A percentile compares a stretch with the other conserved stretches of the same genome.
phyloP scores from a whole-genome alignment of 805 yeast species.

The Hermanozyma aechmeae region DNA sequence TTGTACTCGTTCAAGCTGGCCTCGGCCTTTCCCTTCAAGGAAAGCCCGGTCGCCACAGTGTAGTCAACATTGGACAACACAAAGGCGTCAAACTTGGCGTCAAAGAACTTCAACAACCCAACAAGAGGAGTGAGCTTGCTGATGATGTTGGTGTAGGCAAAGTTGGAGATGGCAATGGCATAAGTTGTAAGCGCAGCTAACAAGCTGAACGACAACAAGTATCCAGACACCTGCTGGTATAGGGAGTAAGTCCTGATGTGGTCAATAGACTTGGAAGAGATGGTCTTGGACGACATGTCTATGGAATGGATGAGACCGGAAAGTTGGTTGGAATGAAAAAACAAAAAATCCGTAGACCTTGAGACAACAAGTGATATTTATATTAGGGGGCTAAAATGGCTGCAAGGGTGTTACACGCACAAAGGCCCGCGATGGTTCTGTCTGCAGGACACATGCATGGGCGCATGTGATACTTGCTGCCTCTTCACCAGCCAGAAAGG shows the following conservation, averaged over 20 bases:
- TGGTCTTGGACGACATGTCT: slow-evolving; percentile 17
- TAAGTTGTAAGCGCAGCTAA: slow-evolving; percentile 17
- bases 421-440: too few species aligned
- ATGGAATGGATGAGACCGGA: too few species aligned
- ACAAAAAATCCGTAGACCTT: too few species aligned
- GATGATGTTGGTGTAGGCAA: slow-evolving; percentile 15
- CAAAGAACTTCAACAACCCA: slow-evolving; percentile 12
- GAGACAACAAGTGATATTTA: too few species aligned
- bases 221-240: slow-evolving; percentile 14
- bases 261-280: slow-evolving; percentile 21
- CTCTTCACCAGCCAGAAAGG: too few species aligned
- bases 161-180: slow-evolving; percentile 11
- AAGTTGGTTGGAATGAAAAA: too few species aligned
- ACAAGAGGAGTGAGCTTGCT: slow-evolving; percentile 11
- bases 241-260: slow-evolving; percentile 24
- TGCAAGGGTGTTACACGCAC: too few species aligned
- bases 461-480: too few species aligned
- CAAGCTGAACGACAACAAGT: slow-evolving; percentile 16
- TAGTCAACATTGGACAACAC: slow-evolving; percentile 16
- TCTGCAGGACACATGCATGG: too few species aligned
- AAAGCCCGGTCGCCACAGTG: slow-evolving; percentile 3
- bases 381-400: too few species aligned
- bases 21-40: neutral
- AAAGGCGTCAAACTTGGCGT: slow-evolving; percentile 14
- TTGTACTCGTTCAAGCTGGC: slow-evolving; percentile 2